Evolutionary conservation across 352 stramenopile genomes (phyloP).

Genomic region (Blastocystis sp.): DNA sequence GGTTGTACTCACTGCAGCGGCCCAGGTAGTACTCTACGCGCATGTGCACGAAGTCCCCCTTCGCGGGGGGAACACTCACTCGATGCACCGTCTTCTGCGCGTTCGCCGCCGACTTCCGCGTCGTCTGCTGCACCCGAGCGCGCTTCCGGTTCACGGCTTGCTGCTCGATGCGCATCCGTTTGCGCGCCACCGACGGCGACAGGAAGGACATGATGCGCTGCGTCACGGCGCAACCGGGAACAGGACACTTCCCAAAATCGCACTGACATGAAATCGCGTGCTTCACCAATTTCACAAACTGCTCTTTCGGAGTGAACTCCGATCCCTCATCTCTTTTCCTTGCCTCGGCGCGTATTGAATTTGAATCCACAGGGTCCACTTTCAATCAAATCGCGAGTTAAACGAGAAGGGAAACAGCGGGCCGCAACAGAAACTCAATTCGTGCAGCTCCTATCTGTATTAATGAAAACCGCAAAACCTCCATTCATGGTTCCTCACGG

Average conservation of each 20-base stretch:
- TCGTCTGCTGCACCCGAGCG: neutral
- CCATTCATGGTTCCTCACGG: no score
- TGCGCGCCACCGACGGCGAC: slow-evolving; percentile 11
- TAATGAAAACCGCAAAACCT: no score
- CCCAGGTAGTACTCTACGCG: slow-evolving; percentile 27
- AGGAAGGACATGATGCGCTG: slow-evolving; percentile 18
- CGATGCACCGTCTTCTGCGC: no score
- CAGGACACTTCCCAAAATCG: slow-evolving; percentile 39
- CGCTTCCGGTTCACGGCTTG: neutral
- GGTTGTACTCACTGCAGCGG: neutral
- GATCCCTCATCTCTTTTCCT: neutral
- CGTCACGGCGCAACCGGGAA: slow-evolving; percentile 25
- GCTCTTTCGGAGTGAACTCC: neutral
- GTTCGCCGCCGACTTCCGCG: neutral
- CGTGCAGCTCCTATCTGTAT: no score
- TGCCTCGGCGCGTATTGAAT: neutral
- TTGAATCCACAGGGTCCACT: slow-evolving; percentile 8
- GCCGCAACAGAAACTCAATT: no score
- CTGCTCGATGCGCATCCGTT: neutral
- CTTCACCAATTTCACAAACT: slow-evolving; percentile 34
- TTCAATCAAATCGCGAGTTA: neutral
- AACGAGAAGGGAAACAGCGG: no score
- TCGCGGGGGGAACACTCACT: slow-evolving; percentile 2
- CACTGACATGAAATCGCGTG: slow-evolving; percentile 38
- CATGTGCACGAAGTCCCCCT: slow-evolving; percentile 9